These are phyloP conservation scores for Candida loeiensis DNA, from an alignment of 805 yeast species.

Conservation along the genomic window DNA sequence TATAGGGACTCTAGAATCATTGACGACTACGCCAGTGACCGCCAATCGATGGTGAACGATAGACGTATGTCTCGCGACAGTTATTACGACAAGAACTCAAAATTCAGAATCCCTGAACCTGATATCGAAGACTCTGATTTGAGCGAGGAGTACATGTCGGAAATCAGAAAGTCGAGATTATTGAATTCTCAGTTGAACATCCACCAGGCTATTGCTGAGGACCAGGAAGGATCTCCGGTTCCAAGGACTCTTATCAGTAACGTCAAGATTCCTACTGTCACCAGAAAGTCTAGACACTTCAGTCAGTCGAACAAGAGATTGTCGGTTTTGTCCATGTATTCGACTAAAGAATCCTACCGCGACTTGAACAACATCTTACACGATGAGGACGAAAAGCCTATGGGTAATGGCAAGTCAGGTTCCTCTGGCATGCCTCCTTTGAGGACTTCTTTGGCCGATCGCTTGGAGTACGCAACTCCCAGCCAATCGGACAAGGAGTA, in stretches of 20 bases:
- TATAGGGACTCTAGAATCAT: conserved; percentile 7
- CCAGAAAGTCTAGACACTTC: conserved; percentile 63
- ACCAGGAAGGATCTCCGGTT: conserved; percentile 18
- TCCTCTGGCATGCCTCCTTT: too few species aligned
- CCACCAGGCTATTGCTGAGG: conserved; percentile 5
- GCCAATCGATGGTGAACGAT: conserved; percentile 14
- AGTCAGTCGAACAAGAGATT: conserved; percentile 62
- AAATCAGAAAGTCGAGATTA: conserved; percentile 42
- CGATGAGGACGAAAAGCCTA: conserved; percentile 12
- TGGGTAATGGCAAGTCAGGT: too few species aligned
- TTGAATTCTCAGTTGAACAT: conserved; percentile 41
- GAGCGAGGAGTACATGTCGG: conserved; percentile 43
- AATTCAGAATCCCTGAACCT: conserved; percentile 37
- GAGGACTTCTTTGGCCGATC: conserved; percentile 43
- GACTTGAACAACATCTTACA: conserved; percentile 47
- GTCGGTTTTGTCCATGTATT: conserved; percentile 68
- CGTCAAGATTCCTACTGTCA: conserved; percentile 65
- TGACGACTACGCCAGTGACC: conserved; percentile 2
- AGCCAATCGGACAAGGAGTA: conserved; percentile 27
- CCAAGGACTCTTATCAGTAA: conserved; percentile 55
- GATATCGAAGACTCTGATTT: conserved; percentile 32
- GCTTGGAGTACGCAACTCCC: conserved; percentile 29
- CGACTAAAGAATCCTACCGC: conserved; percentile 61
- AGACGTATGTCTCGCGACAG: conserved; percentile 20
- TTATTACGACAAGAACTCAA: conserved; percentile 12